A percentile compares a stretch with the other conserved stretches of the same genome.
These are phyloP conservation scores for Leishmania martiniquensis DNA, from an alignment of 208 protist genomes.

Conservation along the genomic window DNA sequence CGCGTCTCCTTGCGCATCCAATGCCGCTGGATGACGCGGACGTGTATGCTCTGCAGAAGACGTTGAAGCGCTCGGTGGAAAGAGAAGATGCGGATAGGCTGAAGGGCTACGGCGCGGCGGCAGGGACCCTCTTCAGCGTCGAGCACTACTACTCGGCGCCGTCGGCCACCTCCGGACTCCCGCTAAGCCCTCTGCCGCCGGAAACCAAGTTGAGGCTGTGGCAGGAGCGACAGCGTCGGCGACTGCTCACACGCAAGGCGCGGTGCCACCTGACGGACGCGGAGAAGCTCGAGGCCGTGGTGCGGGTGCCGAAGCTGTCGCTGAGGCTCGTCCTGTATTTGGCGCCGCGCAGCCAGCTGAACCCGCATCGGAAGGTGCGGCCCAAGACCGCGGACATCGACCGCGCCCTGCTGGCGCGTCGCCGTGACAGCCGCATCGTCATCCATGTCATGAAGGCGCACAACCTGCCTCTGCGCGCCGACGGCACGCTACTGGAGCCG, in stretches of 20 bases:
- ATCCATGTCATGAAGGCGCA: constrained; percentile 88
- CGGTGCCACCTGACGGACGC: constrained; percentile 54
- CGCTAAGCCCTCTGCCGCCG: constrained; percentile 58
- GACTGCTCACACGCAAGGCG: constrained; percentile 39
- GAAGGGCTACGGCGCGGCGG: constrained; percentile 24
- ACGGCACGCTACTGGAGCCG: constrained; percentile 76
- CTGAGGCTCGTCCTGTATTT: constrained; percentile 41
- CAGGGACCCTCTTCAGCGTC: constrained; percentile 28
- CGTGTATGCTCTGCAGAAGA: constrained; percentile 31
- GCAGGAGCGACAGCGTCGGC: constrained; percentile 59
- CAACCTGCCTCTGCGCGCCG: constrained; percentile 62
- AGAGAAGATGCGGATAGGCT: constrained; percentile 24
- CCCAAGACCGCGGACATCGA: constrained; percentile 74
- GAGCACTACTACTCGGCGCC: constrained; percentile 43
- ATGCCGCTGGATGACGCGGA: constrained; percentile 65
- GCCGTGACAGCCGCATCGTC: constrained; percentile 66
- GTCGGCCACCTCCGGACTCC: constrained; percentile 49
- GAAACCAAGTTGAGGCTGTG: constrained; percentile 63
- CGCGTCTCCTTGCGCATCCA: constrained; percentile 44
- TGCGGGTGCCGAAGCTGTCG: constrained; percentile 70
- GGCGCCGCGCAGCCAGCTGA: constrained; percentile 69
- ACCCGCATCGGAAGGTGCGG: constrained; percentile 68
- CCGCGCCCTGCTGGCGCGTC: constrained; percentile 53
- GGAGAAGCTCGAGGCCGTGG: constrained; percentile 56
- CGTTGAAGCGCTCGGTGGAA: constrained; percentile 27